A percentile compares a stretch with the other conserved stretches of the same genome.
Evolutionary conservation across 805 yeast genomes (phyloP).

Genomic region (Candida sakaeoensis): DNA sequence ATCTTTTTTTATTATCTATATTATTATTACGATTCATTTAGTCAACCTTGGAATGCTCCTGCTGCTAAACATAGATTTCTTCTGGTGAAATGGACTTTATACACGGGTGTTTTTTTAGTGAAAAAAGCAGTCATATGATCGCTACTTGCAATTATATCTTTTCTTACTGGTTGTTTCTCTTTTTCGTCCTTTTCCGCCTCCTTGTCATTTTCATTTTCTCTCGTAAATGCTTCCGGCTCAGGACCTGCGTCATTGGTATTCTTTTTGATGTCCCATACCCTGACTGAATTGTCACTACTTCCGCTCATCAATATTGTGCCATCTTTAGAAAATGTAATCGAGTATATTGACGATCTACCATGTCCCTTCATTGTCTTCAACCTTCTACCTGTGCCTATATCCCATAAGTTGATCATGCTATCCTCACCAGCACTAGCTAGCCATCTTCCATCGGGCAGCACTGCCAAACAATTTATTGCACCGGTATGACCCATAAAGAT

Average conservation of each 20-base stretch:
- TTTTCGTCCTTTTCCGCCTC: neutral
- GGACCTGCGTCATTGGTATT: slow-evolving; percentile 78
- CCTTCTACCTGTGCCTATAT: slow-evolving; percentile 84
- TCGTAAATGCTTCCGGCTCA: slow-evolving; percentile 65
- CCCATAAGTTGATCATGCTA: slow-evolving; percentile 86
- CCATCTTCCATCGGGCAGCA: slow-evolving; percentile 97
- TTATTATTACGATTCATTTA: too few relatives aligned
- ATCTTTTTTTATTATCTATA: slow-evolving; percentile 1
- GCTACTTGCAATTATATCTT: slow-evolving; percentile 73
- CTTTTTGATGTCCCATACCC: slow-evolving; percentile 93
- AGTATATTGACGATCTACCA: slow-evolving; percentile 80
- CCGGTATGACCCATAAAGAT: slow-evolving; percentile 90
- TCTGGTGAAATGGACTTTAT: slow-evolving; percentile 87
- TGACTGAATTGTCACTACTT: slow-evolving; percentile 86
- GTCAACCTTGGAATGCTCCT: slow-evolving; percentile 58
- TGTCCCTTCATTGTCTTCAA: slow-evolving; percentile 93
- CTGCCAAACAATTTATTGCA: slow-evolving; percentile 81
- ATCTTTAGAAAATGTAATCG: slow-evolving; percentile 79
- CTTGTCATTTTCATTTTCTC: slow-evolving; percentile 12
- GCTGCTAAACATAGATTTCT: slow-evolving; percentile 89
- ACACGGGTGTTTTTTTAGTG: slow-evolving; percentile 92
- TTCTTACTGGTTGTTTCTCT: slow-evolving; percentile 35
- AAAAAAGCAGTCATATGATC: slow-evolving; percentile 93
- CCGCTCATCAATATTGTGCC: slow-evolving; percentile 88
- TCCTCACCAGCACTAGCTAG: slow-evolving; percentile 95